Evolutionary conservation across 1,284 basidiomycete genomes (phyloP).

Genomic region (Rhodofomes roseus): DNA sequence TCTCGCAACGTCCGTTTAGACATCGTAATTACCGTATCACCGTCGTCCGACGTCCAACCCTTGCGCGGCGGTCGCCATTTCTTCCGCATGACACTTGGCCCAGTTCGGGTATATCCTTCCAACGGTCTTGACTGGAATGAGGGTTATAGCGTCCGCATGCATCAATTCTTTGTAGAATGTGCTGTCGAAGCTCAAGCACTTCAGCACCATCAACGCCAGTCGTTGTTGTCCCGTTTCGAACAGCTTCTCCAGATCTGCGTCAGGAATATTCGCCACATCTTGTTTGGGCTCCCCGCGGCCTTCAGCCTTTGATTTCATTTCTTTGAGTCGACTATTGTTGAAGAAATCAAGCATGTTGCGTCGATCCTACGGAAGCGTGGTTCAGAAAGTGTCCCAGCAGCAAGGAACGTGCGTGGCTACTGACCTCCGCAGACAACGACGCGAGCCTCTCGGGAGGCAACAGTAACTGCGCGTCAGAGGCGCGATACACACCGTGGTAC

Average conservation of each 20-base stretch:
- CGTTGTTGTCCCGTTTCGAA: background rate
- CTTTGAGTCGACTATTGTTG: background rate
- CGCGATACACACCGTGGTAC: conserved; percentile 1
- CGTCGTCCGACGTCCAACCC: too few relatives aligned
- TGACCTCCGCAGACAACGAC: background rate
- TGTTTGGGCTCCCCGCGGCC: too few relatives aligned
- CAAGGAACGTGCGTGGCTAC: background rate
- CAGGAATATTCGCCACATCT: background rate
- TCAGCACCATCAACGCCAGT: background rate
- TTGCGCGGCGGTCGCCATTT: background rate
- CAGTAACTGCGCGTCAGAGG: background rate
- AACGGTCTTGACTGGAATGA: background rate
- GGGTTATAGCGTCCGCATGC: background rate
- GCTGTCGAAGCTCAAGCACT: background rate
- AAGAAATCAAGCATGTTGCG: background rate
- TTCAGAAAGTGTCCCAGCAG: background rate
- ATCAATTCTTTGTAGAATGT: background rate
- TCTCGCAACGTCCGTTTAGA: background rate
- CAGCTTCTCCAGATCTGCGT: background rate
- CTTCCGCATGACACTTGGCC: background rate
- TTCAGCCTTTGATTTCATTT: too few relatives aligned
- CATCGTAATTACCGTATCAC: background rate
- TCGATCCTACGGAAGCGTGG: background rate
- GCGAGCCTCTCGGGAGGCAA: background rate
- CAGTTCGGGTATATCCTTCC: background rate